phyloP scores from a whole-genome alignment of 1,284 basidiomycete species.

The Mycosarcoma mackinlayi region DNA sequence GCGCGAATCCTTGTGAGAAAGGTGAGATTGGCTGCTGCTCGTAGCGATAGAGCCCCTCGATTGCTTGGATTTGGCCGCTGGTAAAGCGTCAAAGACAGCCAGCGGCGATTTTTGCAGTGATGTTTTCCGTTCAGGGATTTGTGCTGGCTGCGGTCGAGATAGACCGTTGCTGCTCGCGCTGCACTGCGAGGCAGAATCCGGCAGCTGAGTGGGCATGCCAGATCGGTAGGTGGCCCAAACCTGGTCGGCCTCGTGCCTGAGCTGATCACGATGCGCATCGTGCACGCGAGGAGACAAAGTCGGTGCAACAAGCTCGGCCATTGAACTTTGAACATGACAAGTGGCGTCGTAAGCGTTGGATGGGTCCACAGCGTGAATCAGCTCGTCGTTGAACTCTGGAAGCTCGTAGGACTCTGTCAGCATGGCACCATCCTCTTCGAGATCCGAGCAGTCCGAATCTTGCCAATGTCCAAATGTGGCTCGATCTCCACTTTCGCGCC shows the following conservation, averaged over 20 bases:
- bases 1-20: not conserved
- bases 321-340: not conserved
- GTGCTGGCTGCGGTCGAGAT: constrained; percentile 8
- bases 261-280: constrained; percentile 15
- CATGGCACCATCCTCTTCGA: not conserved
- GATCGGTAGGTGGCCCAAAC: constrained; percentile 27
- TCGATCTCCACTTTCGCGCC: constrained; percentile 8
- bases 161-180: not conserved
- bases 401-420: constrained; percentile 12
- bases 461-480: constrained; percentile 24
- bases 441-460: constrained; percentile 6
- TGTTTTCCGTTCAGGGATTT: constrained; percentile 24
- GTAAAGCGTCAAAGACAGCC: constrained; percentile 19
- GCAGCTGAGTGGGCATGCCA: constrained; percentile 21
- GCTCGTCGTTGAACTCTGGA: constrained; percentile 23
- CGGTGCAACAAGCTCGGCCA: not conserved
- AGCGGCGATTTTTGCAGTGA: constrained; percentile 27
- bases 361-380: constrained; percentile 8
- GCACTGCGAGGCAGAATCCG: not conserved
- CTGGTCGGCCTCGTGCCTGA: constrained; percentile 40
- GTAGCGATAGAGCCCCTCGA: constrained; percentile 6
- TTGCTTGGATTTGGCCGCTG: not conserved
- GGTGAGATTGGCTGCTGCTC: constrained; percentile 12
- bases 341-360: not conserved
- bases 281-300: not conserved